These are phyloP conservation scores for Prinsepia uniflora DNA, from an alignment of 306 rosid species.

Conservation along the genomic window DNA sequence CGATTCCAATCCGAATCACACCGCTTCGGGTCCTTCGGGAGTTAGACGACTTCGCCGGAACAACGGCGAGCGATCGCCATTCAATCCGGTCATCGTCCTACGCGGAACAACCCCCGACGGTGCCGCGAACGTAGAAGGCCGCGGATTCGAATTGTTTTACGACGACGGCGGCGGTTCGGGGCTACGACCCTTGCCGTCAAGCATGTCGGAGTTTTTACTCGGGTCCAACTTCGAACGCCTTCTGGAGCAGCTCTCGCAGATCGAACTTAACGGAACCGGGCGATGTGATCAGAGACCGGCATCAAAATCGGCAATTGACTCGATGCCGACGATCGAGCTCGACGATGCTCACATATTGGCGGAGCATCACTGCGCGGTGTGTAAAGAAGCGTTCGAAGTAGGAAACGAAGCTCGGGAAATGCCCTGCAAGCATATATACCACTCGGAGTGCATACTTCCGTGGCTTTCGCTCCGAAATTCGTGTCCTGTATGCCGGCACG, in stretches of 20 bases:
- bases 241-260: constrained; percentile 66
- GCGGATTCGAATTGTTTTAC: constrained; percentile 66
- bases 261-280: constrained; percentile 58
- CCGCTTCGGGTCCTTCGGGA: constrained; percentile 26
- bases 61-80: constrained; percentile 59
- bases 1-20: constrained; percentile 28
- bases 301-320: constrained; percentile 64
- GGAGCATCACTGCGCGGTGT: constrained; percentile 73
- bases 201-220: constrained; percentile 74
- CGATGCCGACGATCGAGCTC: constrained; percentile 68
- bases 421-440: constrained; percentile 88
- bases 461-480: constrained; percentile 80
- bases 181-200: constrained; percentile 65
- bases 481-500: constrained; percentile 85
- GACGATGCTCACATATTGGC: constrained; percentile 26
- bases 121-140: constrained; percentile 30
- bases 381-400: constrained; percentile 62
- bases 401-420: constrained; percentile 52
- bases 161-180: constrained; percentile 77
- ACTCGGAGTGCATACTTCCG: constrained; percentile 72
- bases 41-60: constrained; percentile 45
- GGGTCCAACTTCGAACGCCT: constrained; percentile 84
- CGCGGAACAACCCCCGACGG: constrained; percentile 39
- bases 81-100: constrained; percentile 72
- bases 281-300: constrained; percentile 69